Conservation (phyloP, 257 asterid genomes). For the Solanum arcanum region DNA sequence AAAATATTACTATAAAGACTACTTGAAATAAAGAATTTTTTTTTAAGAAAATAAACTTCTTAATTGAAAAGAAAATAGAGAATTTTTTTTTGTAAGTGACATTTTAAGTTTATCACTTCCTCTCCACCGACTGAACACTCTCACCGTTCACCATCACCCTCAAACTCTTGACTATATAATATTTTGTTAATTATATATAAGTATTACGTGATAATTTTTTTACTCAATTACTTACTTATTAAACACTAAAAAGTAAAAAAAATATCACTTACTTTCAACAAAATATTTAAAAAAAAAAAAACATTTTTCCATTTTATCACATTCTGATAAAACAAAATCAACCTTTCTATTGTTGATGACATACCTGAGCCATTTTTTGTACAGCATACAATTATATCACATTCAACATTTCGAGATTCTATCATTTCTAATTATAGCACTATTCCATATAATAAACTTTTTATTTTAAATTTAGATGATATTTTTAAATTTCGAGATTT, state of each 20-base stretch:
- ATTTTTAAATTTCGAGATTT: too few relatives aligned
- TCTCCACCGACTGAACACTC: accelerated
- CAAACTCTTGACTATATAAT: background rate
- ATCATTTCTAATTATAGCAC: constrained; percentile 10
- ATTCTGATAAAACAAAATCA: background rate
- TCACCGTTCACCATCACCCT: background rate
- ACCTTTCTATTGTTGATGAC: background rate
- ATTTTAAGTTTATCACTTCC: too few relatives aligned
- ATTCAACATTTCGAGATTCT: background rate
- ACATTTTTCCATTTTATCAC: background rate
- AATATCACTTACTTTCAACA: background rate
- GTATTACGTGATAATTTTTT: too few relatives aligned
- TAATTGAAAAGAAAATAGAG: too few relatives aligned
- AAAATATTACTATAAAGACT: too few relatives aligned
- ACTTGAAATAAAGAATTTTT: background rate
- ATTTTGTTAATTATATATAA: too few relatives aligned
- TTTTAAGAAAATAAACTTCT: too few relatives aligned
- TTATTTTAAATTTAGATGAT: too few relatives aligned
- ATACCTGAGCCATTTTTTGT: background rate
- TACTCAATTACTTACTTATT: too few relatives aligned
- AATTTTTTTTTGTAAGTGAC: background rate
- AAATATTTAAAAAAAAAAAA: too few relatives aligned
- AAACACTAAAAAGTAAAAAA: background rate
- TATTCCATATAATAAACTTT: background rate
- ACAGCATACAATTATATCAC: background rate